phyloP scores from a whole-genome alignment of 805 yeast species.

The Zygotorulaspora chibaensis region DNA sequence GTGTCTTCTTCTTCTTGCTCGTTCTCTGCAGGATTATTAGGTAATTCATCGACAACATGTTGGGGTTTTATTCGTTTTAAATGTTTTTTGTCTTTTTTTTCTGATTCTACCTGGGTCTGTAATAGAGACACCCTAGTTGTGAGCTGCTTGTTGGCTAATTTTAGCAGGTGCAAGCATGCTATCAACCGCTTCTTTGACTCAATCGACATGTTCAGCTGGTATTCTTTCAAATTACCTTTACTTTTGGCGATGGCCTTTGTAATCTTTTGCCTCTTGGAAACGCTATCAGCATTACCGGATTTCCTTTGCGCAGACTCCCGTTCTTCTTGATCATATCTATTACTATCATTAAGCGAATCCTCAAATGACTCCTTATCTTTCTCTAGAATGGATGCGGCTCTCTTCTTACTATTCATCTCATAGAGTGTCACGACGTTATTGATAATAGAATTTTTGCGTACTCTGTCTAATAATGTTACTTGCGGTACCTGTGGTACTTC shows the following conservation, averaged over 20 bases:
- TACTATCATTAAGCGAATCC: constrained; percentile 49
- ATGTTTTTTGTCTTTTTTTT: constrained; percentile 31
- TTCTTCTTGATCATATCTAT: constrained; percentile 37
- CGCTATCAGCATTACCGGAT: constrained; percentile 12
- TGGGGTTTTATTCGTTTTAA: constrained; percentile 1
- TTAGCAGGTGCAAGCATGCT: constrained; percentile 73
- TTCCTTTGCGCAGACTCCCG: constrained; percentile 7
- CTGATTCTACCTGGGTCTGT: constrained; percentile 54
- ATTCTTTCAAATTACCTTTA: constrained; percentile 36
- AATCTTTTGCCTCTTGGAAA: constrained; percentile 36
- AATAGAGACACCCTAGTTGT: constrained; percentile 61
- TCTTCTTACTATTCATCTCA: constrained; percentile 36
- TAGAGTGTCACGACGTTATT: constrained; percentile 48
- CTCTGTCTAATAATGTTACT: constrained; percentile 16
- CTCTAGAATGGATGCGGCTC: constrained; percentile 42
- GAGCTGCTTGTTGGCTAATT: constrained; percentile 74
- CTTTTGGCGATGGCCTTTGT: constrained; percentile 36
- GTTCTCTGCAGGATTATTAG: neutral
- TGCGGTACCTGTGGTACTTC: constrained; percentile 1
- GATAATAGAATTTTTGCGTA: constrained; percentile 28
- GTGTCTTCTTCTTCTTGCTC: constrained; percentile 11
- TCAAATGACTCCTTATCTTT: constrained; percentile 53
- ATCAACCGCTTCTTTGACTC: constrained; percentile 74
- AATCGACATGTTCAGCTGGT: constrained; percentile 43
- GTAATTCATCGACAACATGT: constrained; percentile 19